phyloP scores from a whole-genome alignment of 2,329 filamentous ascomycete genomes.

The Apiospora koreana region DNA sequence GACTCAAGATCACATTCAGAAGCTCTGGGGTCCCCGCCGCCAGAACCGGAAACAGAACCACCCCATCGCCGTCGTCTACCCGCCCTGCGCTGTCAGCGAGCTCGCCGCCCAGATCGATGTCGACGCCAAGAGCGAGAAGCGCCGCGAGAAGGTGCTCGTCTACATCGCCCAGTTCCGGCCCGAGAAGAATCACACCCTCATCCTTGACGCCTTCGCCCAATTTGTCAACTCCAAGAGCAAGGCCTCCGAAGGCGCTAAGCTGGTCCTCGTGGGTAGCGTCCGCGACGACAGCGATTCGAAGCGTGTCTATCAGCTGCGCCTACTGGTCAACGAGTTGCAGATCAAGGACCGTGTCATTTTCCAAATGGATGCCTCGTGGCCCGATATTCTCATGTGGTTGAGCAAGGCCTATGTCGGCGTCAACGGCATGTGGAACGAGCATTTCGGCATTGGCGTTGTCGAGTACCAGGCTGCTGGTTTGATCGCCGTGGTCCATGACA shows the following conservation, averaged over 20 bases:
- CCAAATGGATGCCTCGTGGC: conserved; percentile 87
- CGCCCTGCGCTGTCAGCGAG: conserved; percentile 87
- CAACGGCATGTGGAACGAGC: conserved; percentile 99
- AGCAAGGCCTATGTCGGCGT: conserved; percentile 79
- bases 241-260: conserved; percentile 57
- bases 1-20: conserved; percentile 82
- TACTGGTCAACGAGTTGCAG: conserved; percentile 82
- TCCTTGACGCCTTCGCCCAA: conserved; percentile 80
- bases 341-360: conserved; percentile 87
- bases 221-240: conserved; percentile 63
- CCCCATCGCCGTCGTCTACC: conserved; percentile 79
- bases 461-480: conserved; percentile 96
- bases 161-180: conserved; percentile 98
- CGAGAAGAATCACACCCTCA: conserved; percentile 91
- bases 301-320: conserved; percentile 82
- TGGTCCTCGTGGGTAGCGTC: conserved; percentile 91
- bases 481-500: conserved; percentile 90
- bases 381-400: conserved; percentile 80
- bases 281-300: conserved; percentile 79
- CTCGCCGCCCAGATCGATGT: conserved; percentile 75
- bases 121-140: conserved; percentile 65
- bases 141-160: conserved; percentile 71
- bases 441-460: conserved; percentile 97
- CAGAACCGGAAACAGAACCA: conserved; percentile 43
- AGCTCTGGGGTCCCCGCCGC: conserved; percentile 71